Percentiles rank a stretch among this genome's conserved stretches.
These are phyloP conservation scores for Hypomontagnella submonticulosa DNA, from an alignment of 495 filamentous ascomycete species.

Conservation along the genomic window DNA sequence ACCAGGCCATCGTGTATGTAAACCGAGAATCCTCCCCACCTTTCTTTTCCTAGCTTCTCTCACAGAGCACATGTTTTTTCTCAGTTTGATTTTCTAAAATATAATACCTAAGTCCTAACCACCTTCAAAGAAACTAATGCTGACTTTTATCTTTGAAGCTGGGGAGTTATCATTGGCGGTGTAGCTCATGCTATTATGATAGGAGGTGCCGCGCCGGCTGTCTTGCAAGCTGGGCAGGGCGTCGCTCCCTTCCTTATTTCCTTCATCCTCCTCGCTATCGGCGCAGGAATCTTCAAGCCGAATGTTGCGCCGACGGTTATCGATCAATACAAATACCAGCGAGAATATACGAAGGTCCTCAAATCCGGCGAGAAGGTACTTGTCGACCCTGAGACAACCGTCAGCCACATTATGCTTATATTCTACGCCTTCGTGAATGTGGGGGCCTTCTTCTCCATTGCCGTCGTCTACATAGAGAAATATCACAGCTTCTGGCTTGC, in stretches of 20 bases:
- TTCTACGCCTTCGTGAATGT: conserved; percentile 80
- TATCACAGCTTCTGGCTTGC: conserved; percentile 75
- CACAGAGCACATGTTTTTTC: no score
- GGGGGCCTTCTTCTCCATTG: conserved; percentile 73
- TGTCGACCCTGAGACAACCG: conserved; percentile 75
- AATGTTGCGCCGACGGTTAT: conserved; percentile 70
- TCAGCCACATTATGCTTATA: conserved; percentile 71
- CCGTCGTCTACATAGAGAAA: conserved; percentile 73
- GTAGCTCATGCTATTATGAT: conserved; percentile 67
- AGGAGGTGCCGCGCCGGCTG: conserved; percentile 61
- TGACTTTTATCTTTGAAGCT: conserved; percentile 1
- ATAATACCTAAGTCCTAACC: no score
- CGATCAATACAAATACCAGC: conserved; percentile 68
- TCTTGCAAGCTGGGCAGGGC: conserved; percentile 62
- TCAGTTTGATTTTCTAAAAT: no score
- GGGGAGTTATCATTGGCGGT: conserved; percentile 63
- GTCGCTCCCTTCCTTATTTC: conserved; percentile 62
- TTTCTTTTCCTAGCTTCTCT: neutral
- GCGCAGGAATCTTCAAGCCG: conserved; percentile 78
- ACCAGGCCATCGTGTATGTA: conserved; percentile 60
- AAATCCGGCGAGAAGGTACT: conserved; percentile 76
- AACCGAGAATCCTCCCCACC: neutral
- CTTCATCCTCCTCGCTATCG: conserved; percentile 62
- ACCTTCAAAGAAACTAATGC: no score
- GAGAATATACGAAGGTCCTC: conserved; percentile 67